Conservation (phyloP, 352 stramenopile genomes). For the Pythium aquatile region DNA sequence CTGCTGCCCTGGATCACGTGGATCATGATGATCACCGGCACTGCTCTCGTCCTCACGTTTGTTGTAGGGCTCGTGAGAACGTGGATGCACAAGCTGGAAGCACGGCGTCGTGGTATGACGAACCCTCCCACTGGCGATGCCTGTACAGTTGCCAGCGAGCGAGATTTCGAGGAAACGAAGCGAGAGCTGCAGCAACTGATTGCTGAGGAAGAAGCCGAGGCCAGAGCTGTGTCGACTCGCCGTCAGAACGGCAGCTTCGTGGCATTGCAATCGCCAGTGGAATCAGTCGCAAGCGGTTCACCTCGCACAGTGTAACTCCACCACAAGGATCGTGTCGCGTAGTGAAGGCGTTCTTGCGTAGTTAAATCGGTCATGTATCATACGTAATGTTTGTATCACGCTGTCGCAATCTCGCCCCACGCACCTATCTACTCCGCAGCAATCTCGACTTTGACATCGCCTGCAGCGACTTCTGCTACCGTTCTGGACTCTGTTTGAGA, state of each 20-base stretch:
- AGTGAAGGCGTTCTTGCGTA: too few relatives aligned
- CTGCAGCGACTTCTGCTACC: too few relatives aligned
- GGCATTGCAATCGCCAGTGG: neutral
- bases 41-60: neutral
- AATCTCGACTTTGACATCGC: too few relatives aligned
- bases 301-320: too few relatives aligned
- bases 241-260: neutral
- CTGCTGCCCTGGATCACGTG: neutral
- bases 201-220: neutral
- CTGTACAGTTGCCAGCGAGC: slow-evolving; percentile 8
- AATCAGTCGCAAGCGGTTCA: neutral
- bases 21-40: neutral
- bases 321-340: too few relatives aligned
- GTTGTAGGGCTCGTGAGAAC: neutral
- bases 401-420: too few relatives aligned
- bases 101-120: neutral
- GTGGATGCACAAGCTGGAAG: slow-evolving; percentile 1
- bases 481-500: too few relatives aligned
- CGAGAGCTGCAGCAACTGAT: slow-evolving; percentile 5
- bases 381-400: too few relatives aligned
- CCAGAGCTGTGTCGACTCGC: neutral
- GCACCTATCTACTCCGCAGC: too few relatives aligned
- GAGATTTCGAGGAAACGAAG: slow-evolving; percentile 10
- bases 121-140: neutral
- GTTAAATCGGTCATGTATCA: too few relatives aligned